Base-by-base conservation (phyloP, 805 yeast species). In the Lipomyces oligophaga region DNA sequence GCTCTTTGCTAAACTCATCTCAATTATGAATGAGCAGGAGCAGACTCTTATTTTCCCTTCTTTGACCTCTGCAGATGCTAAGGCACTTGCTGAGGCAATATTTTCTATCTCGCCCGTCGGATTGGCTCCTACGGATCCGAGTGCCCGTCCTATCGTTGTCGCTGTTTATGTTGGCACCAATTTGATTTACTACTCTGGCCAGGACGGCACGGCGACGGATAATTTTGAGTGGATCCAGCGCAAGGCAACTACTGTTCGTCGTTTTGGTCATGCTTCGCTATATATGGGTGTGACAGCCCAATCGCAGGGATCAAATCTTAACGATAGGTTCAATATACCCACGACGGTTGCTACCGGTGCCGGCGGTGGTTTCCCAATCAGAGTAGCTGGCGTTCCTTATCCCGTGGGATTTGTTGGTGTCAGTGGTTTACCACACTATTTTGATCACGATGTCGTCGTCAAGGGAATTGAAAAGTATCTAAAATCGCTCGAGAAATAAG, bases 171-270 rank as follows among this genome's bases (percentile, higher is more conserved):
- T 52, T 38, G 47, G 47, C 41, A 39, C 52, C 22, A 38, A 45
- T 32, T 42, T 41, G 15, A 24, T 51, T 7, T 51, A 32, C 44
- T 44, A 47, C 38, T 15, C 13, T 20, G 55, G 46, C n/a, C 54
- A 49, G 31, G 55, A 50, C 24, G 53, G 53, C 15, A 52, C 51
- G 11, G 37, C 45, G 8, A 32, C 43, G 21, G 57, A 52, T 22
- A 52, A 52, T 46, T 45, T 36, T 35, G 27, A 16, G 16, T 52
- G 54, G 51, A 43, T 52, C 18, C 41, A 37, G 31, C 54, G 57
- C 39, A 52, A 52, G 33, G 39, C 34, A 15, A 38, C 34, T 25
- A 39, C 52, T 15, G 57, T 52, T 37, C 41, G 22, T n/a, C 55
- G 57, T 13, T 52, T 47, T 33, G 54, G 54, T 18, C 51, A 45